Evolutionary conservation across 768 basidiomycete species (phyloP), one percentile per base, ranked within the genome.

Genomic region (Phlebiopsis flavidoalba): DNA sequence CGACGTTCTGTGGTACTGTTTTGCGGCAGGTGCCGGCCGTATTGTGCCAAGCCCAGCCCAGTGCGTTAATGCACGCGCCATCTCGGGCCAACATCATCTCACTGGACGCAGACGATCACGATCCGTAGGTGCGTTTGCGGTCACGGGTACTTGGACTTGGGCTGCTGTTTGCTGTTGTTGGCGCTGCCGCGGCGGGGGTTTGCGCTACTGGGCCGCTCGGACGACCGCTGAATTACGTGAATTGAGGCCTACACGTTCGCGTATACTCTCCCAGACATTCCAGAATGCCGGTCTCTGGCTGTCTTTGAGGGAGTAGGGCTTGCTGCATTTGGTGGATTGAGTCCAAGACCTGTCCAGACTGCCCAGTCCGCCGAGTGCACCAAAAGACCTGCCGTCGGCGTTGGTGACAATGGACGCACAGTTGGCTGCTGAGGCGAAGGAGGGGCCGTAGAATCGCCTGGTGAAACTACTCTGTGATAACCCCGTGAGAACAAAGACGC

Each of bases 1-100:
- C 40, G 26, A 63, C 31, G 17, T 57, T 54, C 31, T 51, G 21
- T 3, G 36, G 43, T 8, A 17, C 19, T 22, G 47, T 21, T n/a
- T 36, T 57, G 24, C 21, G 33, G 40, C 8, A n/a, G 54, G 21
- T 55, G 19, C 40, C 40, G 17, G 40, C 12, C 2, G 19, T 19
- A 21, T 64, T 63, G n/a, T n/a, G 60, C 60, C 36, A 74, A 60
- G 1, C 75, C 75, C 35, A 92, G 77, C 12, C 89, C 89, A 50
- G 88, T n/a, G n/a, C 75, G 65, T 89, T 88, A 92, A 88, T 8
- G 88, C 90, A 31, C 89, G 77, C 24, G 88, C 87, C 87, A 91
- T 91, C 71, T 92, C 89, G 0, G n/a, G 86, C 83, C 52, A 92
- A 77, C 81, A 92, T 88, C 50, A 84, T 73, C 65, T 90, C 86